phyloP scores from a whole-genome alignment of 2,329 filamentous ascomycete species.

The Elsinoe arachidis region DNA sequence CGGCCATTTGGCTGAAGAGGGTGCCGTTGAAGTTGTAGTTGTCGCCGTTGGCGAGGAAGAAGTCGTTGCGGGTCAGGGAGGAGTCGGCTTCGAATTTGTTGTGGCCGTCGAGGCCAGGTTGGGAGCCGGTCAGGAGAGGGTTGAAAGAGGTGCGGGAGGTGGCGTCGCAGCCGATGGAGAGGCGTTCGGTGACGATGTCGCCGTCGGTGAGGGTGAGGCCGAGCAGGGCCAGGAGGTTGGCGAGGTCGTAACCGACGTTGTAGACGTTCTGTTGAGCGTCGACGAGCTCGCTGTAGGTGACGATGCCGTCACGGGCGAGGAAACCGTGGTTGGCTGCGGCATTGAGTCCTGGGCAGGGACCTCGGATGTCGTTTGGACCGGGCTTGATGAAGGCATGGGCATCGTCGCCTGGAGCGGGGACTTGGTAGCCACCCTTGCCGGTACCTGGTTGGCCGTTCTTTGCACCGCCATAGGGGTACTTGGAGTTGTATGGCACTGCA shows the following conservation, averaged over 20 bases:
- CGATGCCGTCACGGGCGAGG: slow-evolving; percentile 36
- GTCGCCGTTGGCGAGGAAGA: slow-evolving; percentile 31
- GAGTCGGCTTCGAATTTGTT: slow-evolving; percentile 38
- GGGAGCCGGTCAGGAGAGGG: slow-evolving; percentile 28
- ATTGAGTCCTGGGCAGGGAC: slow-evolving; percentile 36
- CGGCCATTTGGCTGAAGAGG: slow-evolving; percentile 33
- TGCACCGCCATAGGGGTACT: slow-evolving; percentile 37
- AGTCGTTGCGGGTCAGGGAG: slow-evolving; percentile 36
- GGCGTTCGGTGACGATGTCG: slow-evolving; percentile 34
- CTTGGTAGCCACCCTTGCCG: slow-evolving; percentile 35
- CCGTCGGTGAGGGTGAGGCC: slow-evolving; percentile 34
- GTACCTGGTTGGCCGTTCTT: slow-evolving; percentile 35
- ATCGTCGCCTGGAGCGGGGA: slow-evolving; percentile 35
- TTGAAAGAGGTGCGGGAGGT: slow-evolving; percentile 33
- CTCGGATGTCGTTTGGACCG: slow-evolving; percentile 32
- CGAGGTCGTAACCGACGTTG: slow-evolving; percentile 37
- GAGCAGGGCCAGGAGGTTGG: slow-evolving; percentile 32
- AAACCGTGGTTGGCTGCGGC: slow-evolving; percentile 38
- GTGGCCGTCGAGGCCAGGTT: slow-evolving; percentile 37
- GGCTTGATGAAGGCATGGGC: slow-evolving; percentile 33
- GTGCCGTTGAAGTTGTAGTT: slow-evolving; percentile 34
- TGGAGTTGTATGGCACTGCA: slow-evolving; percentile 27
- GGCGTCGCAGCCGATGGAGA: slow-evolving; percentile 40
- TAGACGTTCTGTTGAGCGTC: slow-evolving; percentile 40
- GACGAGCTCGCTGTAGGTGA: slow-evolving; percentile 36